Evolutionary conservation across 2,329 filamentous ascomycete genomes (phyloP).

Genomic region (Stachybotrys chartarum): DNA sequence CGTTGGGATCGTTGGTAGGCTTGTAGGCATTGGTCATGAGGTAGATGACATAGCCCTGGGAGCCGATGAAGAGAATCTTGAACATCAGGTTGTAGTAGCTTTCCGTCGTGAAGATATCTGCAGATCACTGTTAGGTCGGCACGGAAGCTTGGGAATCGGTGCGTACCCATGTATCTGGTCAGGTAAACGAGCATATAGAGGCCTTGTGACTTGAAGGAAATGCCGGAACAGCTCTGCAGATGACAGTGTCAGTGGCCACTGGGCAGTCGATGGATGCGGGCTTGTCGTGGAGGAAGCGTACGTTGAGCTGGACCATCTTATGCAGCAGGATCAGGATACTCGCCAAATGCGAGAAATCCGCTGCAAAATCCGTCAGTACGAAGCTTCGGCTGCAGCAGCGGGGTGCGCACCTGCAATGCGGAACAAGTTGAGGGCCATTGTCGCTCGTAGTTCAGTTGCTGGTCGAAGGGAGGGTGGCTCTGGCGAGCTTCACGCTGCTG

Average conservation of each 20-base stretch:
- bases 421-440: slow-evolving; percentile 51
- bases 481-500: neutral
- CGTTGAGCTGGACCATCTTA: slow-evolving; percentile 92
- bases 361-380: slow-evolving; percentile 37
- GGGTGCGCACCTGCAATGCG: slow-evolving; percentile 44
- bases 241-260: slow-evolving; percentile 11
- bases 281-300: slow-evolving; percentile 37
- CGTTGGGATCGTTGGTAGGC: slow-evolving; percentile 92
- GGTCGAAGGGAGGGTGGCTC: neutral
- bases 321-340: slow-evolving; percentile 93
- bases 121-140: neutral
- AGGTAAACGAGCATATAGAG: slow-evolving; percentile 92
- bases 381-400: slow-evolving; percentile 7
- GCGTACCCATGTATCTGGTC: slow-evolving; percentile 80
- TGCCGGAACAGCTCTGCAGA: slow-evolving; percentile 84
- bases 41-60: slow-evolving; percentile 91
- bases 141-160: neutral
- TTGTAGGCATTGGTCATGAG: slow-evolving; percentile 98
- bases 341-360: slow-evolving; percentile 89
- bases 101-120: slow-evolving; percentile 79
- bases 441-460: slow-evolving; percentile 1
- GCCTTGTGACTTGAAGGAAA: slow-evolving; percentile 98
- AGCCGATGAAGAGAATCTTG: slow-evolving; percentile 89
- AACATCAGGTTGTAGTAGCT: slow-evolving; percentile 90
- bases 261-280: neutral